A percentile compares a stretch with the other conserved stretches of the same genome.
These are phyloP conservation scores for Dillenia turbinata DNA, from an alignment of 164 flowering plant species.

Conservation along the genomic window DNA sequence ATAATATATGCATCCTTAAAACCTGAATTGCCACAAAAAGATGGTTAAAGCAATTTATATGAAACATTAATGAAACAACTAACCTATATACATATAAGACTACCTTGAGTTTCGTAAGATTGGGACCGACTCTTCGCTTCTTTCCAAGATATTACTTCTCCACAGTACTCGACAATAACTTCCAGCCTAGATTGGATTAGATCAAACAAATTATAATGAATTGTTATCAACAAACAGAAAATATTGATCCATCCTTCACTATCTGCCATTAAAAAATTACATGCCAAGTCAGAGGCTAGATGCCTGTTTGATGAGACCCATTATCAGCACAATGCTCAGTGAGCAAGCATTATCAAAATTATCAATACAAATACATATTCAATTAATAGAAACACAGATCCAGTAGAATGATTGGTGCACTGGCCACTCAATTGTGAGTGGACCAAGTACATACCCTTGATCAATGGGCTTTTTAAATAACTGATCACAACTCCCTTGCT, in stretches of 20 bases:
- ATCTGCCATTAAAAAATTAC: too few species aligned
- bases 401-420: too few species aligned
- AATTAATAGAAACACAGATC: not conserved
- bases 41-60: not conserved
- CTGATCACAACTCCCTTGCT: too few species aligned
- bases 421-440: too few species aligned
- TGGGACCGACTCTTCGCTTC: slow-evolving; percentile 81
- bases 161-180: slow-evolving; percentile 85
- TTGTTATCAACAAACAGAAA: too few species aligned
- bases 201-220: too few species aligned
- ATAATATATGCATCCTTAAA: slow-evolving; percentile 87
- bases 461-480: too few species aligned
- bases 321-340: too few species aligned
- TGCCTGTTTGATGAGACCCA: too few species aligned
- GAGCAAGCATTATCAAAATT: slow-evolving; percentile 1
- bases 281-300: too few species aligned
- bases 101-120: slow-evolving; percentile 76
- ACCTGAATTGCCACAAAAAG: slow-evolving; percentile 47
- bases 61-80: slow-evolving; percentile 1
- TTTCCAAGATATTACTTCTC: slow-evolving; percentile 89
- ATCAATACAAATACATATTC: not conserved
- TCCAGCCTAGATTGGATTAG: slow-evolving; percentile 51
- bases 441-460: too few species aligned
- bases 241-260: too few species aligned
- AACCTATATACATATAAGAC: slow-evolving; percentile 1